Evolutionary conservation across 768 basidiomycete species (phyloP).

Genomic region (Amanita rimosa): DNA sequence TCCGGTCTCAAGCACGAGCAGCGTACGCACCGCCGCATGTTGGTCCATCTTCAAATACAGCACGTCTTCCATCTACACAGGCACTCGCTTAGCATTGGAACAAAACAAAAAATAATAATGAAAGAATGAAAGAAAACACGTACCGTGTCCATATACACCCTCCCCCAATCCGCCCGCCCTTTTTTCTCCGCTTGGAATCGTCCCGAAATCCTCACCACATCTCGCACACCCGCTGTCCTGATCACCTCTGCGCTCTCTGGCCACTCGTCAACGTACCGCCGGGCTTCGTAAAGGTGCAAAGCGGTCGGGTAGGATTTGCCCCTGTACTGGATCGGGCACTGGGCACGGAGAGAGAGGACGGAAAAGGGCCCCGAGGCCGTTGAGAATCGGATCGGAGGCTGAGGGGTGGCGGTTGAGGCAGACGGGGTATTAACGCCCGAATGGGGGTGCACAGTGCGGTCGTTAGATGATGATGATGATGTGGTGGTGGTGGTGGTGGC

Average conservation of each 20-base stretch:
- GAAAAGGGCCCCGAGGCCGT: constrained; percentile 26
- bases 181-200: constrained; percentile 16
- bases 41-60: constrained; percentile 61
- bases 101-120: no score
- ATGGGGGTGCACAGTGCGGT: no score
- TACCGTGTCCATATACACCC: constrained; percentile 38
- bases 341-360: constrained; percentile 58
- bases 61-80: constrained; percentile 61
- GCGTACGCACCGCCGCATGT: constrained; percentile 42
- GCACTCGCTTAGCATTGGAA: no score
- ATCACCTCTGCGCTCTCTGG: constrained; percentile 49
- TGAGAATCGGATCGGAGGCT: constrained; percentile 15
- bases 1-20: constrained; percentile 42
- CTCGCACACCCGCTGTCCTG: constrained; percentile 23
- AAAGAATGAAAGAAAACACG: constrained; percentile 13
- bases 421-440: neutral
- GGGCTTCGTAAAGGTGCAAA: constrained; percentile 65
- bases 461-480: neutral
- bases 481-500: no score
- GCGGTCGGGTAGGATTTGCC: constrained; percentile 55
- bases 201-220: constrained; percentile 25
- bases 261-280: constrained; percentile 46
- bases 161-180: constrained; percentile 46
- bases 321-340: constrained; percentile 45
- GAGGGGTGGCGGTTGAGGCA: constrained; percentile 16